Evolutionary conservation across 768 basidiomycete genomes (phyloP), one percentile per base, ranked within the genome.

Genomic region (Coprinellus micaceus): DNA sequence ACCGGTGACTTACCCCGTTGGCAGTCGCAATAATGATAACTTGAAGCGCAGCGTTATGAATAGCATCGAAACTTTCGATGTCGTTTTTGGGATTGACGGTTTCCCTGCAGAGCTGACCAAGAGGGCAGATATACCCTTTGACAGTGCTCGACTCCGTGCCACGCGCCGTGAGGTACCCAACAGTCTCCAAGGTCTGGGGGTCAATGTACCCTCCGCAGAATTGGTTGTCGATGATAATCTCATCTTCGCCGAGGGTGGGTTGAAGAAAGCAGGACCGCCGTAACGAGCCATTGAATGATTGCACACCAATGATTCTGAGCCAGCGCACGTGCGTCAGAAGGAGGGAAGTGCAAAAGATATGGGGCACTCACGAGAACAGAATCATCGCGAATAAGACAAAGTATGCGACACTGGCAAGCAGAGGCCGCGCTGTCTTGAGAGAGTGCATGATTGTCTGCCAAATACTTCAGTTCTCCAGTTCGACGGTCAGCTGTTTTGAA

Each of bases 41-140:
- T 68, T 98, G 96, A 15, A 98, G 72, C 0, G 84, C 81, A 0
- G 94, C 77, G 56, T 77, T 82, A 61, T 92, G 88, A 50, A 98
- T 84, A 19, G 91, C 91, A 67, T 98, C 96, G 66, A 97, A 98
- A 64, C 86, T 92, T 64, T 88, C 79, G 0, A 89, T 71, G 29
- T 84, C 79, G 37, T 69, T 69, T 40, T 80, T 59, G 0, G 93
- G 92, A 66, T 95, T 96, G 1, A 71, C 66, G 26, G 74, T 68
- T 66, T 89, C 84, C 73, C 77, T 77, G 72, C 96, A 98, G 13
- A 88, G 64, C 66, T 93, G 93, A 0, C 92, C 92, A 2, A 89
- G 63, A 0, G 94, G 93, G 69, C 96, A 98, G 22, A 94, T 86
- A 65, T 84, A 98, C 0, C 96, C 96, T 66, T 98, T 98, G 1